Base-by-base conservation (phyloP, 148 eudicot genomes). In the Hydrangea macrophylla region DNA sequence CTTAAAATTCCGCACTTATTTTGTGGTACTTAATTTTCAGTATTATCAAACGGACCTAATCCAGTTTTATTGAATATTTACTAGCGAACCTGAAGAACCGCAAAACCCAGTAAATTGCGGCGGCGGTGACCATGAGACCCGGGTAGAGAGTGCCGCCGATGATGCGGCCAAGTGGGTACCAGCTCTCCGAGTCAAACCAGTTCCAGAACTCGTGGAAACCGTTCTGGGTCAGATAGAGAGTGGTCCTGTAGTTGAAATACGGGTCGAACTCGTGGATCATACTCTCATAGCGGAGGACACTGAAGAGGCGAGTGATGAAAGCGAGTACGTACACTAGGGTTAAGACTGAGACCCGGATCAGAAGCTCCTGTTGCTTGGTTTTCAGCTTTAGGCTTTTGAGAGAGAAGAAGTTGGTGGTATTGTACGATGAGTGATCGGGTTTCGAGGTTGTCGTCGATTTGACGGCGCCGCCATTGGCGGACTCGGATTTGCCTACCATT, bases 261-360 rank as follows among this genome's bases (percentile, higher is more conserved):
- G 98, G 98, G 64, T 93, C 98, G 67, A 93, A 93, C 58, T 93
- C 98, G 64, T 94, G 98, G 89, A 94, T 94, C 98, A 94, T 94
- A 51, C 82, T 74, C 81, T 94, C 98, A 23, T 94, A 94, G 0
- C 98, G 92, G 28, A 94, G 87, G 22, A 94, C 97, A 37, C 90
- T 85, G 73, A 94, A 94, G 3, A 94, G 76, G 9, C 98, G 89
- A 7, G 91, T 85, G 55, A 87, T 75, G 77, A 94, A 94, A 0
- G 98, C 98, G 2, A 94, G 69, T 23, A 94, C 55, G 75, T 94
- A 94, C 13, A 94, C 88, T 7, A 94, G 83, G 31, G 73, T 42
- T 1, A 94, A 86, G 74, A 86, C 81, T 4, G 86, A 3, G 39
- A 94, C 83, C 27, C 98, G 88, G 75, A 94, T 79, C 28, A 94